Conservation (phyloP, 2,329 filamentous ascomycete species). For the Colletotrichum abscissum region DNA sequence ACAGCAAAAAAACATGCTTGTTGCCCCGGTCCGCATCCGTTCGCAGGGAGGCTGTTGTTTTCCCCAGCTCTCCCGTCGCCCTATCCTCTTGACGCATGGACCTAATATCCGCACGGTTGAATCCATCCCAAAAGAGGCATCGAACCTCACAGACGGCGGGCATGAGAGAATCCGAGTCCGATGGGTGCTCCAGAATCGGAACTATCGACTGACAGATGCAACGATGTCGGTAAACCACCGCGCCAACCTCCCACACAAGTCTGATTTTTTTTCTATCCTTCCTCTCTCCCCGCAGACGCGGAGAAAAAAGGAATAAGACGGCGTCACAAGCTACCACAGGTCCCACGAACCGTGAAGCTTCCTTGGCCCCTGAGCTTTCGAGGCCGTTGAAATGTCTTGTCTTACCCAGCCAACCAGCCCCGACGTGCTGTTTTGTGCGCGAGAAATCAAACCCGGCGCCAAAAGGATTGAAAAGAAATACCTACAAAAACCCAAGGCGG, state of each 20-base stretch:
- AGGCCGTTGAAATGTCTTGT: conserved; percentile 8
- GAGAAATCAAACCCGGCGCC: neutral
- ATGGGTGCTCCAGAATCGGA: neutral
- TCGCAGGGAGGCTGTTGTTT: neutral
- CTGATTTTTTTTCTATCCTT: neutral
- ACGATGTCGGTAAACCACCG: neutral
- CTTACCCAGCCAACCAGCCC: neutral
- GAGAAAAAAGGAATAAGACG: neutral
- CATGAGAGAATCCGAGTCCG: neutral
- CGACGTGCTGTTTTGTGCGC: neutral
- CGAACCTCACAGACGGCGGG: neutral
- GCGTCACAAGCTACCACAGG: neutral
- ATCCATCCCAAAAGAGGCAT: neutral
- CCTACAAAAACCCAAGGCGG: neutral
- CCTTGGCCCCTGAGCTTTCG: neutral
- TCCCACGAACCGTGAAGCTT: too few species aligned
- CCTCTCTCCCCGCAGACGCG: neutral
- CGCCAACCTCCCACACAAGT: neutral
- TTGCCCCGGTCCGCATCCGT: conserved; percentile 6
- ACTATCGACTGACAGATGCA: conserved; percentile 14
- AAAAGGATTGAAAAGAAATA: neutral
- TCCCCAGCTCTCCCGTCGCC: neutral
- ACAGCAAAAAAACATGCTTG: neutral
- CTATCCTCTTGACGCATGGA: neutral
- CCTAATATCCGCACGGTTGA: too few species aligned